Conservation (phyloP, 2,329 filamentous ascomycete species). For the Xylaria sp. region DNA sequence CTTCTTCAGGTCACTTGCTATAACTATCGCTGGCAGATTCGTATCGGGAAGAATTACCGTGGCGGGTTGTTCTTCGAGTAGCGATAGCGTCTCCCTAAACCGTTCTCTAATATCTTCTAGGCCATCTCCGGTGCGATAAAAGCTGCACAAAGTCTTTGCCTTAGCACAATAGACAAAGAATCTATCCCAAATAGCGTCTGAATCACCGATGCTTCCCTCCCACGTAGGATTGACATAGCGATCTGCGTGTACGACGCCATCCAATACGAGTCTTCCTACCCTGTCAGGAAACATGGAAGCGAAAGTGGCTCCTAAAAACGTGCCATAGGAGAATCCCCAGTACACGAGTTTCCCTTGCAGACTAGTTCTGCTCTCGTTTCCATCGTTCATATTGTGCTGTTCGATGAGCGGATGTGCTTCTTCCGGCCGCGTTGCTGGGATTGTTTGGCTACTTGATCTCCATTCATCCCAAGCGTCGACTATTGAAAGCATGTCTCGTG, state of each 20-base stretch:
- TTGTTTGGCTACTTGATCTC: conserved; percentile 31
- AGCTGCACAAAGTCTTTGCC: conserved; percentile 47
- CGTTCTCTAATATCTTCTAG: conserved; percentile 40
- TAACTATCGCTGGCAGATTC: conserved; percentile 45
- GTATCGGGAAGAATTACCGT: conserved; percentile 38
- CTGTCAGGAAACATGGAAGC: conserved; percentile 51
- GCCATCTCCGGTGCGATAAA: conserved; percentile 46
- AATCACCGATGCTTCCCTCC: conserved; percentile 49
- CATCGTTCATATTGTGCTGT: conserved; percentile 11
- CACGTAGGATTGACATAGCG: conserved; percentile 51
- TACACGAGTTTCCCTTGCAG: conserved; percentile 44
- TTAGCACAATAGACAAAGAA: conserved; percentile 56
- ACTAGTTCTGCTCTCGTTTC: conserved; percentile 22
- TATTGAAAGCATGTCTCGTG: conserved; percentile 50
- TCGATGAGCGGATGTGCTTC: conserved; percentile 1
- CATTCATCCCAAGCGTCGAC: conserved; percentile 47
- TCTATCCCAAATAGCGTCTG: conserved; percentile 51
- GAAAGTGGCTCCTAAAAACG: conserved; percentile 47
- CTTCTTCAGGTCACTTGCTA: conserved; percentile 46
- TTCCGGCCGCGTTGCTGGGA: conserved; percentile 22
- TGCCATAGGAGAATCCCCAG: conserved; percentile 50
- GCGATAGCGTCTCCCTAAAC: conserved; percentile 41
- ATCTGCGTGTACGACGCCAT: conserved; percentile 45
- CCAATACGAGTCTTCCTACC: conserved; percentile 49
- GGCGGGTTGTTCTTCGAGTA: conserved; percentile 44